Conservation (phyloP, 2,329 filamentous ascomycete species). For the Epichloe glyceriae region DNA sequence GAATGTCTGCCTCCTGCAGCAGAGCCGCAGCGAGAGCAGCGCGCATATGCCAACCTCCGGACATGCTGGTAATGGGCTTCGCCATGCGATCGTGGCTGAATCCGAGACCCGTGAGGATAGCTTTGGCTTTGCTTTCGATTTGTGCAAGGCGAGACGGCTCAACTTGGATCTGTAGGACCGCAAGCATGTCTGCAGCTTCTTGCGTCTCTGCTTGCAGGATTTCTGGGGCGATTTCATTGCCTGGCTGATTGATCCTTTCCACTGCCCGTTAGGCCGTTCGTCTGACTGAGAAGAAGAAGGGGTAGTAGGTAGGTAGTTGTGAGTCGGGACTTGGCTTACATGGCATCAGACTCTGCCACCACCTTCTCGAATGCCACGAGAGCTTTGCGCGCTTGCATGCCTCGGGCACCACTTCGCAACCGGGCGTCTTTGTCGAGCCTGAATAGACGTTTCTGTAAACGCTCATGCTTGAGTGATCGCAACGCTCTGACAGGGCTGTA, state of each 20-base stretch:
- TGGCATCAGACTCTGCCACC: conserved; percentile 40
- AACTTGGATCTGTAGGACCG: conserved; percentile 53
- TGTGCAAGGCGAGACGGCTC: conserved; percentile 52
- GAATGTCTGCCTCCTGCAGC: conserved; percentile 60
- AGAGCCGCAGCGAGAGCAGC: conserved; percentile 52
- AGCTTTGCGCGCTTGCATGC: conserved; percentile 62
- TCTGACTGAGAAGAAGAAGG: not conserved
- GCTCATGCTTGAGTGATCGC: conserved; percentile 48
- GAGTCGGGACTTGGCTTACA: conserved; percentile 27
- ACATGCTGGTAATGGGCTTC: conserved; percentile 51
- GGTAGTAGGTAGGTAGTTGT: no score
- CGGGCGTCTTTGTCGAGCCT: conserved; percentile 61
- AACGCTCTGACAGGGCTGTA: conserved; percentile 47
- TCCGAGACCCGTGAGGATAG: conserved; percentile 55
- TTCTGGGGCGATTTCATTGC: conserved; percentile 42
- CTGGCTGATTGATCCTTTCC: conserved; percentile 34
- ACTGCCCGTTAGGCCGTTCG: not conserved
- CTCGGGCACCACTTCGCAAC: conserved; percentile 61
- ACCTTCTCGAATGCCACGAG: conserved; percentile 56
- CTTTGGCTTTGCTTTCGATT: conserved; percentile 52
- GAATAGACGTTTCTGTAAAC: conserved; percentile 50
- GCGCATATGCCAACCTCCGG: conserved; percentile 67
- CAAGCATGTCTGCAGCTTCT: conserved; percentile 55
- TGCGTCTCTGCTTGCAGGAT: conserved; percentile 52
- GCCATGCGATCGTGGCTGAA: conserved; percentile 51